Evolutionary conservation across 441 rosid genomes (phyloP).

Genomic region (Kokia cookei): DNA sequence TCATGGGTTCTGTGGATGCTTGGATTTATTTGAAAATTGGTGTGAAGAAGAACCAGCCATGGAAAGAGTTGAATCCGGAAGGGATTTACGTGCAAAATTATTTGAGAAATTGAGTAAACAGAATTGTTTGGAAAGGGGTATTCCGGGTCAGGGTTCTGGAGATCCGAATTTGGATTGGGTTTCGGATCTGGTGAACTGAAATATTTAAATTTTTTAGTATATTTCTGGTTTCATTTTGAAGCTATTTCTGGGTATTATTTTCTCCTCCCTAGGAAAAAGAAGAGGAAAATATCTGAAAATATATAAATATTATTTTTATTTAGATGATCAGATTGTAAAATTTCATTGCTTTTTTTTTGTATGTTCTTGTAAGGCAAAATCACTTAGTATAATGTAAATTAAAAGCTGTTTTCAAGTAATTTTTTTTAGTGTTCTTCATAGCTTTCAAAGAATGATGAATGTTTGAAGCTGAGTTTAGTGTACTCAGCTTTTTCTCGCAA

Average conservation of each 20-base stretch:
- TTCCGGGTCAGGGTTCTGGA: conserved; percentile 9
- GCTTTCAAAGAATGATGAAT: not conserved
- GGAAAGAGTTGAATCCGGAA: conserved; percentile 84
- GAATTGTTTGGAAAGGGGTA: conserved; percentile 33
- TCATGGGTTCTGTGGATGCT: conserved; percentile 16
- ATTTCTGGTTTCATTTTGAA: not conserved
- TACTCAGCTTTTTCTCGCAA: not conserved
- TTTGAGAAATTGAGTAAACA: conserved; percentile 58
- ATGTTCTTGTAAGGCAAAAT: too few relatives aligned
- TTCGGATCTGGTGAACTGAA: conserved; percentile 54
- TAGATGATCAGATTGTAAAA: not conserved
- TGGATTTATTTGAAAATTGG: conserved; percentile 35
- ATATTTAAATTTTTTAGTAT: not conserved
- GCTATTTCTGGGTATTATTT: not conserved
- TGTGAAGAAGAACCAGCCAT: conserved; percentile 59
- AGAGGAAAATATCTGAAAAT: not conserved
- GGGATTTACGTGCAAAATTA: conserved; percentile 53
- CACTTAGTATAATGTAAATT: too few relatives aligned
- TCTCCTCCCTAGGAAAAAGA: not conserved
- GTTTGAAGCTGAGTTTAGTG: not conserved
- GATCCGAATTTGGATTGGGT: conserved; percentile 84
- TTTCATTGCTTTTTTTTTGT: too few relatives aligned
- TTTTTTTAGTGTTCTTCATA: not conserved
- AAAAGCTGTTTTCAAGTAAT: not conserved
- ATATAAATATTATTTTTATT: too few relatives aligned